Evolutionary conservation across 208 protist species (phyloP).

Genomic region (Acanthamoeba triangularis): DNA sequence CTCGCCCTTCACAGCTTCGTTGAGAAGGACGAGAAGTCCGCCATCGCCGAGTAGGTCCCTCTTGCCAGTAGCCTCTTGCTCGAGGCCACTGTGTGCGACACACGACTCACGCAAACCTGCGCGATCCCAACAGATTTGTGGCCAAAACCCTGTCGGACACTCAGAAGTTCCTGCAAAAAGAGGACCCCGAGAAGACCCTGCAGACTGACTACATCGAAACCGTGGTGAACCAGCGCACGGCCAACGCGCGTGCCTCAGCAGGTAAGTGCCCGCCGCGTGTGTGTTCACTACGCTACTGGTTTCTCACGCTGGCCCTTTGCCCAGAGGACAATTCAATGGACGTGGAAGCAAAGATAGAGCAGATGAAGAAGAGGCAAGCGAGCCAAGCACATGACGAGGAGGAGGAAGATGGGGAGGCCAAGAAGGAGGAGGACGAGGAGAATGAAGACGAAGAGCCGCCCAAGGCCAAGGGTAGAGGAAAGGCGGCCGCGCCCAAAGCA

Average conservation of each 20-base stretch:
- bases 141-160: conserved; percentile 2
- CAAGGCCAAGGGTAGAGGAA: not conserved
- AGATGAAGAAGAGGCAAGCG: conserved; percentile 6
- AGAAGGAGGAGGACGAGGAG: not conserved
- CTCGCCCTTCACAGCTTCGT: conserved; percentile 83
- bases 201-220: conserved; percentile 23
- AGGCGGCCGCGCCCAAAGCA: not conserved
- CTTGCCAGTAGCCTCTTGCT: not conserved
- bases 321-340: not conserved
- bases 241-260: not conserved
- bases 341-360: conserved; percentile 12
- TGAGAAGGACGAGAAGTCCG: conserved; percentile 83
- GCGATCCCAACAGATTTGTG: not conserved
- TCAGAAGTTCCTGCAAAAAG: conserved; percentile 11
- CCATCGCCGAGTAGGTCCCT: conserved; percentile 74
- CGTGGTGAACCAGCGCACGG: conserved; percentile 20
- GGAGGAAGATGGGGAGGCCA: not conserved
- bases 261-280: too few relatives aligned
- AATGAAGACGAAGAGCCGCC: not conserved
- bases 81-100: not conserved
- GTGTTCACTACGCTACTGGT: too few relatives aligned
- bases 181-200: conserved; percentile 56
- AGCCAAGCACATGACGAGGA: not conserved
- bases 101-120: not conserved
- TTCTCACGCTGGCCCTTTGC: not conserved